These are phyloP conservation scores for Populus pruinosa DNA, from an alignment of 345 rosid genomes.

Conservation along the genomic window DNA sequence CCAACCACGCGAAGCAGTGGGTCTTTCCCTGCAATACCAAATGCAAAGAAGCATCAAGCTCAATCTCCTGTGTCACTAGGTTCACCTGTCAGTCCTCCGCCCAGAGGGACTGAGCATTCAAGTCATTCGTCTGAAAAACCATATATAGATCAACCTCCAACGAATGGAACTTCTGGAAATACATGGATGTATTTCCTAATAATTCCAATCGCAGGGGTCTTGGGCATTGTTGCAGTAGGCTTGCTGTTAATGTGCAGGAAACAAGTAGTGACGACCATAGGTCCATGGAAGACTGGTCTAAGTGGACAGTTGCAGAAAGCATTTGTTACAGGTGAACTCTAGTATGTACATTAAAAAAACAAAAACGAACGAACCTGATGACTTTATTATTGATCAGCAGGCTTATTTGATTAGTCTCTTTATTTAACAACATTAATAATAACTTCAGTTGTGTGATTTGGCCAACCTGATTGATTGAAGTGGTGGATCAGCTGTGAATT, in stretches of 20 bases:
- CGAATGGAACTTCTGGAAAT: conserved; percentile 9
- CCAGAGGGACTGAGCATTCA: conserved; percentile 4
- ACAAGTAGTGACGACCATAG: conserved; percentile 50
- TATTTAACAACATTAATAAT: background rate
- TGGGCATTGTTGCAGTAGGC: conserved; percentile 31
- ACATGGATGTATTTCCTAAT: conserved; percentile 53
- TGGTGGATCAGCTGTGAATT: background rate
- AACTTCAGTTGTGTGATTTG: background rate
- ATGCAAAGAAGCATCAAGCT: conserved; percentile 32
- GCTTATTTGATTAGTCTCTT: background rate
- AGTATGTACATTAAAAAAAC: background rate
- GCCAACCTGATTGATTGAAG: background rate
- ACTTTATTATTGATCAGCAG: background rate
- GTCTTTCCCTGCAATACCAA: conserved; percentile 69
- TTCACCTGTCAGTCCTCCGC: conserved; percentile 11
- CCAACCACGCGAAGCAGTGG: conserved; percentile 77
- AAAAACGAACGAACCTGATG: background rate
- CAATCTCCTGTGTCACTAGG: conserved; percentile 24
- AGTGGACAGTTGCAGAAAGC: conserved; percentile 96
- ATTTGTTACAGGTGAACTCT: conserved; percentile 64
- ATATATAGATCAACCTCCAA: conserved; percentile 19
- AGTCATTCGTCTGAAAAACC: conserved; percentile 9
- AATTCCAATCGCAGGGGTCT: conserved; percentile 32
- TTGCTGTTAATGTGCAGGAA: conserved; percentile 42
- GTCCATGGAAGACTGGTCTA: conserved; percentile 94